Evolutionary conservation across 2,329 filamentous ascomycete species (phyloP).

Genomic region (Aureobasidium sp.): DNA sequence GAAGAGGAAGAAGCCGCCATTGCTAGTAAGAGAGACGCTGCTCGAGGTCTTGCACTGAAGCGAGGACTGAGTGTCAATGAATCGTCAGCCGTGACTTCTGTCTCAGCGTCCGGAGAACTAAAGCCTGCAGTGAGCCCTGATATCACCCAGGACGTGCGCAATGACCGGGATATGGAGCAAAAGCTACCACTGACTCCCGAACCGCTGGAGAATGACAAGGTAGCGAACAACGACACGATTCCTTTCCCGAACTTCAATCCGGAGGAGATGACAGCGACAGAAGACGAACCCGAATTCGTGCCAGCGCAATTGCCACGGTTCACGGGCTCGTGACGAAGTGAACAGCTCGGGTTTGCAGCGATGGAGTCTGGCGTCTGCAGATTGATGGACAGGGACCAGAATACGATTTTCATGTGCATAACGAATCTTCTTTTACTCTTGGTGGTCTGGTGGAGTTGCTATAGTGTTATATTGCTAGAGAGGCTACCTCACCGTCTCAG

Average conservation of each 20-base stretch:
- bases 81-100: not conserved
- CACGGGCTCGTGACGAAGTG: conserved; percentile 1
- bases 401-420: conserved; percentile 6
- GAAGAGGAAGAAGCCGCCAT: conserved; percentile 51
- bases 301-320: conserved; percentile 15
- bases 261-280: not conserved
- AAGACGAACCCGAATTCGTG: not conserved
- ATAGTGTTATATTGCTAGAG: not conserved
- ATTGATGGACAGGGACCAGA: not conserved
- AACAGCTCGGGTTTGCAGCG: not conserved
- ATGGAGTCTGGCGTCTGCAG: not conserved
- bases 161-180: not conserved
- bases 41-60: conserved; percentile 48
- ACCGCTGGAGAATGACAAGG: not conserved
- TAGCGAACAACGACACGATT: not conserved
- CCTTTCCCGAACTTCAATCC: conserved; percentile 14
- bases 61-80: conserved; percentile 41
- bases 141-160: not conserved
- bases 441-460: not conserved
- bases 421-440: conserved; percentile 1
- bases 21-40: conserved; percentile 47
- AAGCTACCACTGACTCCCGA: not conserved
- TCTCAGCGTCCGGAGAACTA: not conserved
- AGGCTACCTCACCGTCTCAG: not conserved
- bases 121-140: not conserved